phyloP scores from a whole-genome alignment of 2,329 filamentous ascomycete genomes.

The Hirsutella rhossiliensis region DNA sequence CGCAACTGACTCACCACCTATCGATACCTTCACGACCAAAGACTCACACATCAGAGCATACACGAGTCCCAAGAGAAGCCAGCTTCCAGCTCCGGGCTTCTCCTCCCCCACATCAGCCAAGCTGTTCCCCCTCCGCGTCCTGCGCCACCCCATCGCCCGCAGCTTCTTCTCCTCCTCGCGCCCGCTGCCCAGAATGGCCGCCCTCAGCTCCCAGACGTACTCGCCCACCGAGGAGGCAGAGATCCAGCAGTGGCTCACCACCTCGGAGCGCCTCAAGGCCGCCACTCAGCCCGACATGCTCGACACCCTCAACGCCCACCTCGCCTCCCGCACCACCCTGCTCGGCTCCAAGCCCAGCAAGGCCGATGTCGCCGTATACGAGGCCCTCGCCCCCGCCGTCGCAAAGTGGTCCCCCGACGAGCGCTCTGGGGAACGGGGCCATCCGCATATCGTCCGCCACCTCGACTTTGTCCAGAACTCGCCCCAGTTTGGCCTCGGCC shows the following conservation, averaged over 20 bases:
- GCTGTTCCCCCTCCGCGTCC: conserved; percentile 30
- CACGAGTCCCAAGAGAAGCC: not conserved
- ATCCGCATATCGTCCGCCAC: conserved; percentile 82
- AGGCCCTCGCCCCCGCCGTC: conserved; percentile 63
- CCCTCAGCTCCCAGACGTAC: conserved; percentile 58
- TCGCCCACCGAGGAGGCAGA: conserved; percentile 70
- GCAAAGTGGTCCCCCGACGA: conserved; percentile 73
- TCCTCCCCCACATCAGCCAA: conserved; percentile 3
- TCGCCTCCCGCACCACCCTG: conserved; percentile 78
- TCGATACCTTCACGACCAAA: too few species aligned
- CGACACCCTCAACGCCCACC: conserved; percentile 71
- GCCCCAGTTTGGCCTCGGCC: conserved; percentile 55
- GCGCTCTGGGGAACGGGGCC: conserved; percentile 78
- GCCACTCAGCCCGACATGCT: conserved; percentile 57
- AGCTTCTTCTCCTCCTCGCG: conserved; percentile 8
- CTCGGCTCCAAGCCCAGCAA: conserved; percentile 82
- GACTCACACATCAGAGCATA: not conserved
- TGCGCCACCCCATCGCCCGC: conserved; percentile 18
- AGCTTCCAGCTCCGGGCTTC: not conserved
- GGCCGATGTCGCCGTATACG: conserved; percentile 76
- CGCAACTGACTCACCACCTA: too few species aligned
- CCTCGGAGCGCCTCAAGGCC: conserved; percentile 52
- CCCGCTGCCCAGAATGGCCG: conserved; percentile 42
- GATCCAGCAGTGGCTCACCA: conserved; percentile 80
- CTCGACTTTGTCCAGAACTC: conserved; percentile 94